phyloP scores from a whole-genome alignment of 2,329 filamentous ascomycete species.

The Magnaporthales sp. region DNA sequence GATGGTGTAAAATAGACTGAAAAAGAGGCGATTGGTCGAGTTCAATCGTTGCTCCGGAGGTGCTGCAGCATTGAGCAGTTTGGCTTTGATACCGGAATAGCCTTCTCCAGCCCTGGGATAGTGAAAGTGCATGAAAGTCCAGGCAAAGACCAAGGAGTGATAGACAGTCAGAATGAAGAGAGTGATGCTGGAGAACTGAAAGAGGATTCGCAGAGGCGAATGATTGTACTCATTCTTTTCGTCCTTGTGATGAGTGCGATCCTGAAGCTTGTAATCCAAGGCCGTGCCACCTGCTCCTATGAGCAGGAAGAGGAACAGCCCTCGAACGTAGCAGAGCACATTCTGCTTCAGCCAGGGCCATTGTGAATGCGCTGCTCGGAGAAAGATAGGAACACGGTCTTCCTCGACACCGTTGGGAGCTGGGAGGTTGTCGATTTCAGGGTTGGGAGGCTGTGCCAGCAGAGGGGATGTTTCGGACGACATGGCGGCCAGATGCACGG shows the following conservation, averaged over 20 bases:
- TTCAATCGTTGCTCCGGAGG: conserved; percentile 32
- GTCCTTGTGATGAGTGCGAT: not conserved
- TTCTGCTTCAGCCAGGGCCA: conserved; percentile 39
- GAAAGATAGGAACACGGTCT: conserved; percentile 34
- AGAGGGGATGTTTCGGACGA: conserved; percentile 1
- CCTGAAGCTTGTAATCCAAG: conserved; percentile 26
- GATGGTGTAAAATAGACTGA: conserved; percentile 41
- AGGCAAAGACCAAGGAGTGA: conserved; percentile 37
- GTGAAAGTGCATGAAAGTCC: conserved; percentile 44
- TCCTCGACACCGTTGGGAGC: conserved; percentile 1
- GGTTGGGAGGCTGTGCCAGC: not conserved
- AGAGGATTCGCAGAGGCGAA: conserved; percentile 32
- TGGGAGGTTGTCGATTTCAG: not conserved
- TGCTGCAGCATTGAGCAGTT: conserved; percentile 31
- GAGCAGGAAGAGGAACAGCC: conserved; percentile 32
- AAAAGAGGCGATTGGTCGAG: conserved; percentile 34
- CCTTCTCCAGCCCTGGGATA: conserved; percentile 31
- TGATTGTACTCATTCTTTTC: conserved; percentile 25
- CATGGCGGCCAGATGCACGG: not conserved
- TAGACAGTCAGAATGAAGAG: conserved; percentile 34
- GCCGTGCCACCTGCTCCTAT: conserved; percentile 30
- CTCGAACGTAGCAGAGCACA: conserved; percentile 33
- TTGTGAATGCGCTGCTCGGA: conserved; percentile 42
- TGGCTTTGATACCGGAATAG: conserved; percentile 25
- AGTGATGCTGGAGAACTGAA: conserved; percentile 39